These are phyloP conservation scores for Fusarium floridanum DNA, from an alignment of 2,329 filamentous ascomycete genomes.

Conservation along the genomic window DNA sequence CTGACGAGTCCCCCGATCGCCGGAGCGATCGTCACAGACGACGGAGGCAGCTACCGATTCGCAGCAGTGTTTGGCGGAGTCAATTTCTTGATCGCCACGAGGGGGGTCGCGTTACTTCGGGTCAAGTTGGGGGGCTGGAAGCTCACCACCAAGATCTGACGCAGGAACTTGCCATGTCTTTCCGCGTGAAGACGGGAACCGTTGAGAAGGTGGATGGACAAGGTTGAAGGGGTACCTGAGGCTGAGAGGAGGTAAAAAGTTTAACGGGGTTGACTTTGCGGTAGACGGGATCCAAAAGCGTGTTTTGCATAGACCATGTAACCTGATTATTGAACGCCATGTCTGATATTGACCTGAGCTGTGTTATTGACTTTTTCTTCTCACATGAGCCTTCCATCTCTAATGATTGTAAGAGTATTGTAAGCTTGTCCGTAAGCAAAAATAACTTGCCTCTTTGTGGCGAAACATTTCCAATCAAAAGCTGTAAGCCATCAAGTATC, in stretches of 20 bases:
- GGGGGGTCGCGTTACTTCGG: slow-evolving; percentile 28
- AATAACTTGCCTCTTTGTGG: background rate
- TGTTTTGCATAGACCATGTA: slow-evolving; percentile 3
- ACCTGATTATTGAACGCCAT: slow-evolving; percentile 18
- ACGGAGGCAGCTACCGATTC: slow-evolving; percentile 30
- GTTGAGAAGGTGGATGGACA: background rate
- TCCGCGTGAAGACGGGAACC: background rate
- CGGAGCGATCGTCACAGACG: slow-evolving; percentile 22
- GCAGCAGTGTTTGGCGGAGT: slow-evolving; percentile 34
- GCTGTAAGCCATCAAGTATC: slow-evolving; percentile 1
- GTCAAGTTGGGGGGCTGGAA: slow-evolving; percentile 32
- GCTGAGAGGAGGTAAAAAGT: background rate
- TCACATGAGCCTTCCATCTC: background rate
- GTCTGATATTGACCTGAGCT: background rate
- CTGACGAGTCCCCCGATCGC: slow-evolving; percentile 31
- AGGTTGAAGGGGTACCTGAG: background rate
- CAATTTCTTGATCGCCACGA: slow-evolving; percentile 27
- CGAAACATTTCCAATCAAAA: slow-evolving; percentile 3
- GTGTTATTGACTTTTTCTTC: background rate
- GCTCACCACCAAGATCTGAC: slow-evolving; percentile 17
- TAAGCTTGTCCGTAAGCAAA: background rate
- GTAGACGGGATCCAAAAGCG: background rate
- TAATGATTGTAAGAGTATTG: background rate
- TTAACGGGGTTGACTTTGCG: background rate
- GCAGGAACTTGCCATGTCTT: slow-evolving; percentile 6